Evolutionary conservation across 2,329 filamentous ascomycete genomes (phyloP).

Genomic region (Alternaria arbusti): DNA sequence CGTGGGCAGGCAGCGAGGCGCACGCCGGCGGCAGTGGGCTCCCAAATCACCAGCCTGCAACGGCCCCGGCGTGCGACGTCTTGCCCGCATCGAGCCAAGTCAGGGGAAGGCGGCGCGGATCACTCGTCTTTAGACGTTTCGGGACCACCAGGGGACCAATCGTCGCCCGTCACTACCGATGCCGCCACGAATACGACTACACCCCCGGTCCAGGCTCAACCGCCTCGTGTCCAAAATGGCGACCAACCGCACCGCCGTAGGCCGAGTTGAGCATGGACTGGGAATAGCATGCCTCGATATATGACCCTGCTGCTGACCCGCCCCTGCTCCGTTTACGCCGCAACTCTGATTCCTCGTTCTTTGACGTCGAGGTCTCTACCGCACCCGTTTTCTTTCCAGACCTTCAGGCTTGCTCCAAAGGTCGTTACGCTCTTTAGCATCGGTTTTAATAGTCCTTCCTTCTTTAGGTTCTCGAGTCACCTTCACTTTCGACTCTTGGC

Average conservation of each 20-base stretch:
- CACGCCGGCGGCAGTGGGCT: slow-evolving; percentile 2
- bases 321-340: slow-evolving; percentile 32
- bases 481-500: slow-evolving; percentile 16
- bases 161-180: slow-evolving; percentile 5
- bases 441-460: slow-evolving; percentile 15
- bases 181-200: slow-evolving; percentile 22
- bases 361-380: slow-evolving; percentile 36
- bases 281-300: slow-evolving; percentile 34
- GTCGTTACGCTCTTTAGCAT: slow-evolving; percentile 46
- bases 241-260: slow-evolving; percentile 17
- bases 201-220: slow-evolving; percentile 26
- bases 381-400: slow-evolving; percentile 31
- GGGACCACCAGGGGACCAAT: slow-evolving; percentile 32
- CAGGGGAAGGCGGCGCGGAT: slow-evolving; percentile 35
- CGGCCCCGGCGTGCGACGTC: slow-evolving; percentile 1
- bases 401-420: slow-evolving; percentile 36
- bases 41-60: background rate
- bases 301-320: slow-evolving; percentile 37
- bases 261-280: slow-evolving; percentile 29
- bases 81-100: slow-evolving; percentile 25
- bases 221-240: slow-evolving; percentile 30
- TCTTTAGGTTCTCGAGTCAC: slow-evolving; percentile 15
- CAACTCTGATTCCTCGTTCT: slow-evolving; percentile 39
- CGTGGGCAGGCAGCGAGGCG: background rate
- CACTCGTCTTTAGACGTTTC: slow-evolving; percentile 28